phyloP scores from a whole-genome alignment of 2,329 filamentous ascomycete genomes.

The Fusarium ramigenum region DNA sequence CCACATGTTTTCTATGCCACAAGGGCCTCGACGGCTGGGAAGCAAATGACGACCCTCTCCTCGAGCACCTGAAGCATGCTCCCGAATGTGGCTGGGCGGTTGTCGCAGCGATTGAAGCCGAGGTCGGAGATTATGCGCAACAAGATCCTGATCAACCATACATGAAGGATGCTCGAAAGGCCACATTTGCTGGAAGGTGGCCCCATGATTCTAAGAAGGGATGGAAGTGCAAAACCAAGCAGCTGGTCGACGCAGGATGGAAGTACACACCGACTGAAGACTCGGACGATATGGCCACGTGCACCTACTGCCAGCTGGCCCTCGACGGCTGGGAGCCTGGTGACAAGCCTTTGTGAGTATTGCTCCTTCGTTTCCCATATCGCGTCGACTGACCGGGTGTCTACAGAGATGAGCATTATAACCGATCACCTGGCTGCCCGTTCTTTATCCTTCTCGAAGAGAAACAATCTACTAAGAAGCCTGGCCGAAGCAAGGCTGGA shows the following conservation, averaged over 20 bases:
- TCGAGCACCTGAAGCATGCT: constrained; percentile 87
- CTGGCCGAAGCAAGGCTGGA: constrained; percentile 62
- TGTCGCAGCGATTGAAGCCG: constrained; percentile 69
- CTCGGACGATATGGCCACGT: constrained; percentile 89
- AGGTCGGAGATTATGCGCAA: constrained; percentile 68
- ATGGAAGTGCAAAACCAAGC: constrained; percentile 89
- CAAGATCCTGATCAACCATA: constrained; percentile 78
- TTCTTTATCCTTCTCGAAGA: constrained; percentile 79
- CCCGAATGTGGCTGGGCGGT: constrained; percentile 89
- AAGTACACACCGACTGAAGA: constrained; percentile 87
- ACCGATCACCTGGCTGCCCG: constrained; percentile 78
- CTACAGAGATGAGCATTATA: constrained; percentile 82
- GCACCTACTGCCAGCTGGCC: constrained; percentile 87
- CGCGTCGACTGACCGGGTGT: constrained; percentile 35
- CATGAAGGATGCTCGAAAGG: constrained; percentile 80
- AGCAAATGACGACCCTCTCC: constrained; percentile 80
- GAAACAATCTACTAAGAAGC: constrained; percentile 64
- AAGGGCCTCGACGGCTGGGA: constrained; percentile 94
- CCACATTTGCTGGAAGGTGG: constrained; percentile 87
- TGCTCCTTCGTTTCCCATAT: background rate
- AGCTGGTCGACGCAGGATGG: constrained; percentile 94
- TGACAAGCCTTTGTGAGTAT: constrained; percentile 83
- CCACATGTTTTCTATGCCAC: constrained; percentile 86
- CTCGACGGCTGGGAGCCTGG: constrained; percentile 94
- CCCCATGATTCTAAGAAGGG: constrained; percentile 88